A percentile compares a stretch with the other conserved stretches of the same genome.
Evolutionary conservation across 2,329 filamentous ascomycete species (phyloP).

Genomic region (Talaromyces verruculosus): DNA sequence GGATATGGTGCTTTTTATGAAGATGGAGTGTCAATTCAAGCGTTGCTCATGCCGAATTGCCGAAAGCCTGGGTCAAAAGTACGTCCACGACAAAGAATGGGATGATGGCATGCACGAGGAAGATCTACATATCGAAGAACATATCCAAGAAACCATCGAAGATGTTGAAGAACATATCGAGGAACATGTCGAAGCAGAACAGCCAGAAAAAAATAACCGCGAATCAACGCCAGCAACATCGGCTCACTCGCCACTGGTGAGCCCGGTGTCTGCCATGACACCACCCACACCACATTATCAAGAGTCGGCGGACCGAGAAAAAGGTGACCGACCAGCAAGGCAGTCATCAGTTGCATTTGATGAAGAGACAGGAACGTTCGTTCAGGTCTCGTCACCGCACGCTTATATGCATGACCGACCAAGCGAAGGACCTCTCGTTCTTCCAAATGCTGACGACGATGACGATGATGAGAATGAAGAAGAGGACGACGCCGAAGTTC

Average conservation of each 20-base stretch:
- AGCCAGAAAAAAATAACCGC: conserved; percentile 9
- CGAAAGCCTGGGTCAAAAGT: conserved; percentile 42
- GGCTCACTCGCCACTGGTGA: conserved; percentile 20
- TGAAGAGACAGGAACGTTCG: conserved; percentile 47
- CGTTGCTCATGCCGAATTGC: conserved; percentile 50
- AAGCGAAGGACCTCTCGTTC: conserved; percentile 25
- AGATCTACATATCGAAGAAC: conserved; percentile 19
- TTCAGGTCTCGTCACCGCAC: conserved; percentile 37
- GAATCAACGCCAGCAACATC: conserved; percentile 16
- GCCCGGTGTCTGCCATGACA: conserved; percentile 21
- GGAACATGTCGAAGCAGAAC: neutral
- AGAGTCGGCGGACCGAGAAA: conserved; percentile 9
- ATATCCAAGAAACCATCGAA: neutral
- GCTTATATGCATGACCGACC: conserved; percentile 31
- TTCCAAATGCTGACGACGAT: conserved; percentile 17
- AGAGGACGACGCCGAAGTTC: conserved; percentile 2
- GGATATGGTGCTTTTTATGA: conserved; percentile 55
- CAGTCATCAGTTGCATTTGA: conserved; percentile 45
- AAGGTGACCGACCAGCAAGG: conserved; percentile 26
- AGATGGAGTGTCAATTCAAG: conserved; percentile 52
- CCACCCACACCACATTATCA: conserved; percentile 21
- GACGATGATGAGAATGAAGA: neutral
- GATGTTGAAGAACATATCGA: neutral
- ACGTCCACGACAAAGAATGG: conserved; percentile 43
- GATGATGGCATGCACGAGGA: conserved; percentile 19